Evolutionary conservation across 2,329 filamentous ascomycete species (phyloP), one percentile per base, ranked within the genome.

Genomic region (Nemania diffusa): DNA sequence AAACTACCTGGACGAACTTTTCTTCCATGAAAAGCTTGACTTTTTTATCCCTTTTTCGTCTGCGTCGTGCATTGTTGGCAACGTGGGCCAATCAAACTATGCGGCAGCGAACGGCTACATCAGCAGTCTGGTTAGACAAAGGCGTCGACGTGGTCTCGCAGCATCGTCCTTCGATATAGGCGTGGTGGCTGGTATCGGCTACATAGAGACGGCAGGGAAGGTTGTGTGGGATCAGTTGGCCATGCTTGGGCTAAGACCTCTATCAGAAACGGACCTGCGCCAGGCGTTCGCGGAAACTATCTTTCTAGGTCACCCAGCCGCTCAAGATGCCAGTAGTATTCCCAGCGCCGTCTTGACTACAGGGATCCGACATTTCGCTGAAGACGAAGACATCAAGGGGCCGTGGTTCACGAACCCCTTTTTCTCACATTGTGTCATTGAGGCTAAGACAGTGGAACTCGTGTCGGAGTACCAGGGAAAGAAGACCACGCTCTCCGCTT

Each of bases 21-120:
- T 81, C 57, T 6, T 40, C 4, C 57, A 75, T 3, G 34, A 69
- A 15, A 26, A 62, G 0, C 74, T 81, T 1, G 80, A 81, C 58
- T 81, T 81, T 66, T 81, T 79, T 64, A 65, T 80, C 37, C 32
- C 76, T 15, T 75, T 80, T 57, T 77, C 75, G 0, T 80, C 78
- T 0, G 20, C 72, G 1, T 44, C 69, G 1, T 40, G 29, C 2
- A 44, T 71, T 3, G 24, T 34, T 13, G 70, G 70, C 1, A 70
- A 64, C 26, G 5, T 52, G n/a, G 68, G 65, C 6, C 68, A 68
- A 40, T 42, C 65, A 11, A 22, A 26, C 6, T 70, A 70, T 37
- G 44, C 40, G 1, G 68, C 62, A 3, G 68, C n/a, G 1, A 57
- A 58, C 34, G 57, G 34, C 2, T 70, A 51, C n/a, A 3, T 70